A percentile compares a stretch with the other conserved stretches of the same genome.
Evolutionary conservation across 257 asterid species (phyloP).

Genomic region (Buddleja alternifolia): DNA sequence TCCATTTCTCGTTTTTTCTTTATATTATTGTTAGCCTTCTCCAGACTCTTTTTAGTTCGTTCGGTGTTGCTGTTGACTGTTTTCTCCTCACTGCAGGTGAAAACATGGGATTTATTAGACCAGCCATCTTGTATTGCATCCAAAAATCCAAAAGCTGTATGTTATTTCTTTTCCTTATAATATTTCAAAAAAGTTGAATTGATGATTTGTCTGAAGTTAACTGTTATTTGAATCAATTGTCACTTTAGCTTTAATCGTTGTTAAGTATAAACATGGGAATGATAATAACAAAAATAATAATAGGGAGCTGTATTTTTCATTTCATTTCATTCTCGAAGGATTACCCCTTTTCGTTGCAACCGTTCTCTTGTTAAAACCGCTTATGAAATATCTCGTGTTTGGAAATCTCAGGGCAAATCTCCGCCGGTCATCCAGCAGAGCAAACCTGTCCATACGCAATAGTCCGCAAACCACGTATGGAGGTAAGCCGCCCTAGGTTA

Average conservation of each 20-base stretch:
- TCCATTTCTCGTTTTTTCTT: background rate
- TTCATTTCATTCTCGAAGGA: slow-evolving; percentile 53
- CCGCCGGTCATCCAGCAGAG: too few relatives aligned
- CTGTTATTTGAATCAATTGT: background rate
- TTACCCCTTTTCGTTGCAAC: slow-evolving; percentile 41
- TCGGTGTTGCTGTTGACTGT: slow-evolving; percentile 6
- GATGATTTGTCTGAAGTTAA: background rate
- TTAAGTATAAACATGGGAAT: background rate
- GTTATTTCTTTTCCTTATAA: slow-evolving; percentile 3
- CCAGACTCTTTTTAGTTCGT: background rate
- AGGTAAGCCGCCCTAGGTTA: too few relatives aligned
- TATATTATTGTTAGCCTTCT: background rate
- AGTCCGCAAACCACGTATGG: too few relatives aligned
- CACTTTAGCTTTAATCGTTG: background rate
- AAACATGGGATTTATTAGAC: slow-evolving; percentile 64
- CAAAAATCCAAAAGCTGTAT: slow-evolving; percentile 54
- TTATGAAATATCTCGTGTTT: too few relatives aligned
- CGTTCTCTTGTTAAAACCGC: too few relatives aligned
- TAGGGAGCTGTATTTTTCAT: slow-evolving; percentile 57
- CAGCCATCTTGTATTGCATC: slow-evolving; percentile 58
- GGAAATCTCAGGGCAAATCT: too few relatives aligned
- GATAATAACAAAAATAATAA: slow-evolving; percentile 6
- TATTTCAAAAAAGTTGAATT: background rate
- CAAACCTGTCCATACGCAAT: too few relatives aligned
- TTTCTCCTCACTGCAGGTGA: slow-evolving; percentile 44